Conservation (phyloP, 2,329 filamentous ascomycete genomes). For the Xylaria sp. region DNA sequence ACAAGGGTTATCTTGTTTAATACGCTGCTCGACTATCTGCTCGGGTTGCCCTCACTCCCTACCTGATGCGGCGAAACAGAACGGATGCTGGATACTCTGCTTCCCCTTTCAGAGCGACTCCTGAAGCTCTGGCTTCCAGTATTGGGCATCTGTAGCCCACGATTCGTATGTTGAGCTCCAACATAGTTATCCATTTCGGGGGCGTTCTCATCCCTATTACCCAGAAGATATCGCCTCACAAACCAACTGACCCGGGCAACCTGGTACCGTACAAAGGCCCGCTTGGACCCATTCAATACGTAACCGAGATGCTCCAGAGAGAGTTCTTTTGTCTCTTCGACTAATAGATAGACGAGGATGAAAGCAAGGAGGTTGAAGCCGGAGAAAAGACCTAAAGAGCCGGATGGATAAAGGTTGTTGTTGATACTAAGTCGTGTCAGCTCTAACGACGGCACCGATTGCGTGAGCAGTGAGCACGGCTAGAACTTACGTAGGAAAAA, state of each 20-base stretch:
- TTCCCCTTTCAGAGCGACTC: background rate
- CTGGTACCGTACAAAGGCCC: constrained; percentile 1
- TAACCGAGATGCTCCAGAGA: constrained; percentile 5
- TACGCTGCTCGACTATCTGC: no score
- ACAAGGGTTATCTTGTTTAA: no score
- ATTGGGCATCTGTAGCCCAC: background rate
- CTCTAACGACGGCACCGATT: background rate
- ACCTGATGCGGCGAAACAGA: background rate
- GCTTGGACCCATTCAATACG: constrained; percentile 1
- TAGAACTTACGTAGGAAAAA: constrained; percentile 2
- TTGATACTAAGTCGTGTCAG: background rate
- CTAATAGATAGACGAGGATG: constrained; percentile 4
- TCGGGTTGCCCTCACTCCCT: no score
- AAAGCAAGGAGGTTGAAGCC: constrained; percentile 10
- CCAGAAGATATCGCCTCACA: background rate
- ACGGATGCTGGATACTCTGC: background rate
- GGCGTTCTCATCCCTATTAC: background rate
- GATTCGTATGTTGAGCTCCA: background rate
- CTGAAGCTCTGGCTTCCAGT: background rate
- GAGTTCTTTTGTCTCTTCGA: constrained; percentile 8
- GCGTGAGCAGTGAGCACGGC: background rate
- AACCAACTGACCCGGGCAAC: background rate
- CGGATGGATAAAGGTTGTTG: background rate
- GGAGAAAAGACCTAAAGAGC: constrained; percentile 4
- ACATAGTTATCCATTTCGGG: constrained; percentile 1